phyloP scores from a whole-genome alignment of 805 yeast species.

The Saccharomycopsis vini region DNA sequence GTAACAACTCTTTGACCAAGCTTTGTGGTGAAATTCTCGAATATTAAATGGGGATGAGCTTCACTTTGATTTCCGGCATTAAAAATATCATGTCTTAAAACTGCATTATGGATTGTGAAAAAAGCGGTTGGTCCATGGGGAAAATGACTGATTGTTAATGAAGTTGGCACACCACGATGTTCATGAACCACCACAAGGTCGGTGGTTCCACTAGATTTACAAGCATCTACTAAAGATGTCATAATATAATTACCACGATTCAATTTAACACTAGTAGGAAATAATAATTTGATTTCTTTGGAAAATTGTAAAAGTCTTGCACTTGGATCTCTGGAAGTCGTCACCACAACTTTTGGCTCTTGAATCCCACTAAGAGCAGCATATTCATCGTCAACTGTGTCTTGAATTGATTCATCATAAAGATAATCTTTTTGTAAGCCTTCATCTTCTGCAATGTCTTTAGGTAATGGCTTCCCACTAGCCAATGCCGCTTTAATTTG shows the following conservation, averaged over 20 bases:
- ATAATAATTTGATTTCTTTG: constrained; percentile 80
- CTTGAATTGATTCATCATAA: constrained; percentile 72
- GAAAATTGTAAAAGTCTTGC: constrained; percentile 82
- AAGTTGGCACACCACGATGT: constrained; percentile 97
- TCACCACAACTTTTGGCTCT: constrained; percentile 86
- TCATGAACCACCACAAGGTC: constrained; percentile 86
- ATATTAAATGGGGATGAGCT: constrained; percentile 87
- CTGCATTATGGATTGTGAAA: constrained; percentile 90
- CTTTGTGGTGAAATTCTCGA: constrained; percentile 76
- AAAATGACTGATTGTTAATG: constrained; percentile 84
- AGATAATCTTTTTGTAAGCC: constrained; percentile 72
- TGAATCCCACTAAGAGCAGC: constrained; percentile 74
- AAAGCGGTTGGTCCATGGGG: constrained; percentile 98
- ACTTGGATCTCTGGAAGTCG: constrained; percentile 89
- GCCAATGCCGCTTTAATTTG: constrained; percentile 83
- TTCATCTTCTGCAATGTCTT: constrained; percentile 83
- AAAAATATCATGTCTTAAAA: constrained; percentile 83
- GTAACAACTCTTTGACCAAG: constrained; percentile 78
- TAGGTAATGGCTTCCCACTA: constrained; percentile 81
- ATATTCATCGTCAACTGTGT: constrained; percentile 81
- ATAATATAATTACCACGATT: constrained; percentile 91
- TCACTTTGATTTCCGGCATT: constrained; percentile 84
- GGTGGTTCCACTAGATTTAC: constrained; percentile 70
- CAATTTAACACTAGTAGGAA: constrained; percentile 81
- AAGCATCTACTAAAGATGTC: constrained; percentile 75